Evolutionary conservation across 371 early-diverging fungal species (phyloP).

Genomic region (Mortierella sp.): DNA sequence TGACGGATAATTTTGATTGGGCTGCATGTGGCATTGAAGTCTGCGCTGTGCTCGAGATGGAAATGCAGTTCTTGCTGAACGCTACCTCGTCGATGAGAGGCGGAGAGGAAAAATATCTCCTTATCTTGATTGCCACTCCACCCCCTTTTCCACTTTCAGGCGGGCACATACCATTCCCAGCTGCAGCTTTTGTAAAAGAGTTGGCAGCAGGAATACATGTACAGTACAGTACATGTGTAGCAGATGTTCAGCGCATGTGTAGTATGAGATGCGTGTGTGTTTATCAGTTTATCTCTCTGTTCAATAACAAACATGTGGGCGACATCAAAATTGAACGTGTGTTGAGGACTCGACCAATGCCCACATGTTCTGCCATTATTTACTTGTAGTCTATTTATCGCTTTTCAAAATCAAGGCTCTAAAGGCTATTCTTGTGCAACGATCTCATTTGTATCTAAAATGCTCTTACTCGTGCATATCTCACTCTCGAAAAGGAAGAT

Average conservation of each 20-base stretch:
- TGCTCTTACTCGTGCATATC: constrained; percentile 15
- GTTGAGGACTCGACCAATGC: neutral
- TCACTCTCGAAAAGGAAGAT: constrained; percentile 9
- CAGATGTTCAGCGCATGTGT: too few relatives aligned
- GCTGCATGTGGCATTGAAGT: neutral
- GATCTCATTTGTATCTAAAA: constrained; percentile 9
- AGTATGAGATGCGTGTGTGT: too few relatives aligned
- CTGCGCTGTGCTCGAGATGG: constrained; percentile 13
- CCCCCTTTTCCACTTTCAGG: neutral
- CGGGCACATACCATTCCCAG: too few relatives aligned
- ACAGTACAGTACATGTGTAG: too few relatives aligned
- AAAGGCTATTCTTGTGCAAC: constrained; percentile 11
- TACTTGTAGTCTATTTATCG: neutral
- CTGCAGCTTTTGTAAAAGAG: neutral
- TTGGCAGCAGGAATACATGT: neutral
- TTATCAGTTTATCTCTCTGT: neutral
- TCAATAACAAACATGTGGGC: neutral
- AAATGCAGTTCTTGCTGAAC: neutral
- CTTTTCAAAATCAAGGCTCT: neutral
- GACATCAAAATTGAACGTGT: constrained; percentile 7
- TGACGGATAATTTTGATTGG: constrained; percentile 26
- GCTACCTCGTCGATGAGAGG: too few relatives aligned
- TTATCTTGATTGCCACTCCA: constrained; percentile 1
- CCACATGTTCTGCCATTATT: too few relatives aligned
- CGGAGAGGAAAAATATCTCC: neutral